phyloP scores from a whole-genome alignment of 495 filamentous ascomycete species.

The Penicillium diatomitis region DNA sequence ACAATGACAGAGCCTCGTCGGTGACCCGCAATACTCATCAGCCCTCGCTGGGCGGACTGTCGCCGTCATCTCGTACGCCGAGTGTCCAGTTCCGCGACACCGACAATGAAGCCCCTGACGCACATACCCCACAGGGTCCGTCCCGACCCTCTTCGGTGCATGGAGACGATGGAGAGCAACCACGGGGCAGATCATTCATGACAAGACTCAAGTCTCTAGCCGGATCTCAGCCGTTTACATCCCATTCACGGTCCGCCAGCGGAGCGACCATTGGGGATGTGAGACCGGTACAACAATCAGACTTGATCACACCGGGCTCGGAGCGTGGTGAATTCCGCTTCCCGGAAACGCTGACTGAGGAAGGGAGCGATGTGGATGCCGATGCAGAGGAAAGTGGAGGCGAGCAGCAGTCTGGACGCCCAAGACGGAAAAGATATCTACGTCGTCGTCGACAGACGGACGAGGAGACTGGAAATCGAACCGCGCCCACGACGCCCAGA shows the following conservation, averaged over 20 bases:
- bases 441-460: constrained; percentile 43
- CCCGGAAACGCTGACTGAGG: constrained; percentile 48
- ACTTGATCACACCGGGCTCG: constrained; percentile 28
- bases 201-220: constrained; percentile 55
- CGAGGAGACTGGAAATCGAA: constrained; percentile 43
- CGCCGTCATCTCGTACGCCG: constrained; percentile 40
- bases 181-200: constrained; percentile 55
- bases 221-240: constrained; percentile 26
- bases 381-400: constrained; percentile 62
- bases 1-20: constrained; percentile 16
- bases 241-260: constrained; percentile 38
- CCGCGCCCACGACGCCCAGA: constrained; percentile 55
- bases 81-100: constrained; percentile 60
- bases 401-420: constrained; percentile 31
- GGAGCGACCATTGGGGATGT: constrained; percentile 28
- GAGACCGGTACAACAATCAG: constrained; percentile 13
- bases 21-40: constrained; percentile 16
- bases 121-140: constrained; percentile 41
- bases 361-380: constrained; percentile 63
- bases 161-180: constrained; percentile 42
- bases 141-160: constrained; percentile 49
- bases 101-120: constrained; percentile 31
- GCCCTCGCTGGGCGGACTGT: constrained; percentile 23
- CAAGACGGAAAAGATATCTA: constrained; percentile 40
- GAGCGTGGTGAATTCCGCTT: constrained; percentile 45